Evolutionary conservation across 2,329 filamentous ascomycete species (phyloP).

Genomic region (Tolypocladium nubicola): DNA sequence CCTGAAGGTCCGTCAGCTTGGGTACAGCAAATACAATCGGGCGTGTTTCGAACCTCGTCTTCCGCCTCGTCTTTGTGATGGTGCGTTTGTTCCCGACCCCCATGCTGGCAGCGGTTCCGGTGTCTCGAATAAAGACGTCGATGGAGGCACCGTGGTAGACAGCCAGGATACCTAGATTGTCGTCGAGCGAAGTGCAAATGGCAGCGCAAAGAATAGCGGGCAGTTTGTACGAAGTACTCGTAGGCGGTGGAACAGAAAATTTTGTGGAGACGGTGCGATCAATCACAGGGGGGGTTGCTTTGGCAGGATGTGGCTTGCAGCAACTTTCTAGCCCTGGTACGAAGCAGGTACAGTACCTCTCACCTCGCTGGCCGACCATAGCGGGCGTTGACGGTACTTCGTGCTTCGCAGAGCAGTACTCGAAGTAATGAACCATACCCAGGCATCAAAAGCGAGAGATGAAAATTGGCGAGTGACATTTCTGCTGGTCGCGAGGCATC

Average conservation of each 20-base stretch:
- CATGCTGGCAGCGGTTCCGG: constrained; percentile 35
- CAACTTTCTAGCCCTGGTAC: no score
- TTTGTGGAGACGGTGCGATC: not conserved
- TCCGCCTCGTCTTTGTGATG: constrained; percentile 65
- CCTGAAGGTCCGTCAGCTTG: constrained; percentile 34
- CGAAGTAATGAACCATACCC: no score
- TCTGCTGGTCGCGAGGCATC: no score
- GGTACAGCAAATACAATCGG: not conserved
- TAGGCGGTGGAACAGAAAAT: not conserved
- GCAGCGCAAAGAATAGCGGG: not conserved
- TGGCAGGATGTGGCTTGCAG: not conserved
- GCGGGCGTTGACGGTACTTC: no score
- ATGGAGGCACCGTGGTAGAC: no score
- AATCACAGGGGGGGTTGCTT: not conserved
- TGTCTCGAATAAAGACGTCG: not conserved
- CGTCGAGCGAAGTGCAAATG: not conserved
- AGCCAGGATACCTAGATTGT: not conserved
- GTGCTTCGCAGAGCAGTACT: no score
- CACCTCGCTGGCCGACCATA: no score
- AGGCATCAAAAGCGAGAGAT: no score
- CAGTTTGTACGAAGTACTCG: not conserved
- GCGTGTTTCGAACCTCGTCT: constrained; percentile 44
- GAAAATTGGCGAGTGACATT: no score
- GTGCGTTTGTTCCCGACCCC: constrained; percentile 56
- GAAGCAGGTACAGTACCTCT: no score